These are phyloP conservation scores for Verticillium longisporum DNA, from an alignment of 2,329 filamentous ascomycete species.

Conservation along the genomic window DNA sequence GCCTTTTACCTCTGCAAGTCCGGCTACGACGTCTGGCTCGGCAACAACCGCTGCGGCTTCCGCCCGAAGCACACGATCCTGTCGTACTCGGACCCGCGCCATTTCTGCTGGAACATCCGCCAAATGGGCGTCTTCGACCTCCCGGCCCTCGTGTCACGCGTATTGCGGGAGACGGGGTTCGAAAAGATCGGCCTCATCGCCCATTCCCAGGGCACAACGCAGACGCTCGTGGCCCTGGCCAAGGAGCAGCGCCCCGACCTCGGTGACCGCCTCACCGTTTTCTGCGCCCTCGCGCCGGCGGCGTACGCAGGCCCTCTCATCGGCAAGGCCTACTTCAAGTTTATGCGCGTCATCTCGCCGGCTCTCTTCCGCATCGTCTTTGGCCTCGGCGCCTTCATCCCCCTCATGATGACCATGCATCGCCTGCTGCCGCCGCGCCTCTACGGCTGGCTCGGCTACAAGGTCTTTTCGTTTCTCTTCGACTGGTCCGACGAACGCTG, in stretches of 20 bases:
- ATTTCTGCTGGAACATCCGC: slow-evolving; percentile 96
- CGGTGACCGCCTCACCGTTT: slow-evolving; percentile 75
- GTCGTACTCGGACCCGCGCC: slow-evolving; percentile 69
- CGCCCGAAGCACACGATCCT: slow-evolving; percentile 68
- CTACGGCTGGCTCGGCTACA: slow-evolving; percentile 80
- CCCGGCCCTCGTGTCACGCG: slow-evolving; percentile 70
- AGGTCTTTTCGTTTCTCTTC: slow-evolving; percentile 85
- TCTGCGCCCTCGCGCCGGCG: slow-evolving; percentile 85
- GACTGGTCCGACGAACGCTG: slow-evolving; percentile 79
- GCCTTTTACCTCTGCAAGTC: slow-evolving; percentile 90
- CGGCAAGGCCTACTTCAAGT: slow-evolving; percentile 82
- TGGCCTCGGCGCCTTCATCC: slow-evolving; percentile 89
- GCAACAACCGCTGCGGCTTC: slow-evolving; percentile 88
- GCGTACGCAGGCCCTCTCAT: slow-evolving; percentile 85
- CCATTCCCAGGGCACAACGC: slow-evolving; percentile 87
- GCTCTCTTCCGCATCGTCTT: slow-evolving; percentile 74
- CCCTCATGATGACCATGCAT: slow-evolving; percentile 86
- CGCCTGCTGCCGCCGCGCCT: slow-evolving; percentile 53
- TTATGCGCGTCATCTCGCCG: slow-evolving; percentile 77
- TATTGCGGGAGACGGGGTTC: slow-evolving; percentile 77
- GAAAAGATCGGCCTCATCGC: slow-evolving; percentile 74
- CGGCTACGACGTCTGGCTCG: slow-evolving; percentile 92
- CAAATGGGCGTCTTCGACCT: slow-evolving; percentile 91
- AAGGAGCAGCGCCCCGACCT: slow-evolving; percentile 86
- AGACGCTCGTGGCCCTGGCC: slow-evolving; percentile 80